Base-by-base conservation (phyloP, 306 rosid genomes). In the Lathyrus oleraceus region DNA sequence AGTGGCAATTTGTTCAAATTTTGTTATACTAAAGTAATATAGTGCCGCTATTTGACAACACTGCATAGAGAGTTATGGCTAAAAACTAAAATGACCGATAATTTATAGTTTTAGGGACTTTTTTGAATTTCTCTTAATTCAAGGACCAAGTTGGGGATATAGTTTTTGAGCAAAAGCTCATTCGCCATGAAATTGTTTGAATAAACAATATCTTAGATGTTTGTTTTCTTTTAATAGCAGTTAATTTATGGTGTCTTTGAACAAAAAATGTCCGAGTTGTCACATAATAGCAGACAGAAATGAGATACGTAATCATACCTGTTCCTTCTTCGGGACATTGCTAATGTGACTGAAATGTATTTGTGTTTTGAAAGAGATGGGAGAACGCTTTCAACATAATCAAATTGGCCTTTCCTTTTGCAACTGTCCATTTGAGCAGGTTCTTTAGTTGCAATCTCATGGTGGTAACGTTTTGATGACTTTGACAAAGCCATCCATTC, bases 331-430 rank as follows among this genome's bases (percentile, higher is more conserved):
- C 90, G 98, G 70, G 97, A 90, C 86, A 84, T 84, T 21, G 88
- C 87, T n/a, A 97, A 97, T 10, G 97, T 90, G 49, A 88, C n/a
- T n/a, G n/a, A n/a, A n/a, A n/a, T n/a, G n/a, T n/a, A n/a, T n/a
- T n/a, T n/a, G n/a, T n/a, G n/a, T n/a, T n/a, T 80, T 57, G 96
- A 94, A 69, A 93, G 64, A 14, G 82, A 77, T 0, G 97, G 97
- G 62, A 93, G 94, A 54, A 93, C 89, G 58, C 81, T 90, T 86
- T 94, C 97, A 62, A 88, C 52, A 60, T 94, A 94, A 78, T 90
- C 97, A 72, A 87, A 94, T 43, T 88, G 92, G 45, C 95, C 96
- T 67, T 94, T 94, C 74, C 96, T 88, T 79, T 94, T 94, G 78
- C 99, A 86, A 67, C 99, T 87, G 70, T 91, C 91, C 23, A 91